Evolutionary conservation across 2,329 filamentous ascomycete species (phyloP).

Genomic region (Thielaviopsis ethacetica): DNA sequence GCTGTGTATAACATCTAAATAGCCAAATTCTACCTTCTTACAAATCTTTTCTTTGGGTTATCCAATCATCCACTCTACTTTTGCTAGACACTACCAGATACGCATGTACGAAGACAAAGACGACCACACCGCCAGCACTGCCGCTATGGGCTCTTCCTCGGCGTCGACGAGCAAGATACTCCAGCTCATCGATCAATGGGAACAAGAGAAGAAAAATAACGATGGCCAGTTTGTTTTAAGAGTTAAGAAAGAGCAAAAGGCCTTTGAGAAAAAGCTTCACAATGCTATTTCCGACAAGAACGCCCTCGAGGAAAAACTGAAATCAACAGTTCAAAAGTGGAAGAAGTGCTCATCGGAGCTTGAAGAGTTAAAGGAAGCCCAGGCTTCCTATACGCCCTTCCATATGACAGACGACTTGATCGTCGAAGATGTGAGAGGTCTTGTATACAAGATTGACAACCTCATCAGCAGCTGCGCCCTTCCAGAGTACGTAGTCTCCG

Average conservation of each 20-base stretch:
- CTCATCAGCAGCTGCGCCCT: neutral
- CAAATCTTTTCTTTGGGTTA: no score
- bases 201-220: no score
- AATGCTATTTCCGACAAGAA: neutral
- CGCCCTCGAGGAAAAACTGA: neutral
- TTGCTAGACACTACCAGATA: no score
- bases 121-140: neutral
- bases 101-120: no score
- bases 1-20: no score
- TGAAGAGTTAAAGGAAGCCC: neutral
- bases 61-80: no score
- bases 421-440: neutral
- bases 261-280: neutral
- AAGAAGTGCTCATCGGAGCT: neutral
- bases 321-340: neutral
- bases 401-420: neutral
- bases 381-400: neutral
- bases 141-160: no score
- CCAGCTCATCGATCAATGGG: no score
- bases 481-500: neutral
- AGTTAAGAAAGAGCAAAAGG: neutral
- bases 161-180: no score
- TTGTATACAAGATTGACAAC: neutral
- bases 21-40: no score
- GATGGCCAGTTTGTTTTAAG: neutral